These are phyloP conservation scores for Mrakia gelida DNA, from an alignment of 768 basidiomycete species.

Conservation along the genomic window DNA sequence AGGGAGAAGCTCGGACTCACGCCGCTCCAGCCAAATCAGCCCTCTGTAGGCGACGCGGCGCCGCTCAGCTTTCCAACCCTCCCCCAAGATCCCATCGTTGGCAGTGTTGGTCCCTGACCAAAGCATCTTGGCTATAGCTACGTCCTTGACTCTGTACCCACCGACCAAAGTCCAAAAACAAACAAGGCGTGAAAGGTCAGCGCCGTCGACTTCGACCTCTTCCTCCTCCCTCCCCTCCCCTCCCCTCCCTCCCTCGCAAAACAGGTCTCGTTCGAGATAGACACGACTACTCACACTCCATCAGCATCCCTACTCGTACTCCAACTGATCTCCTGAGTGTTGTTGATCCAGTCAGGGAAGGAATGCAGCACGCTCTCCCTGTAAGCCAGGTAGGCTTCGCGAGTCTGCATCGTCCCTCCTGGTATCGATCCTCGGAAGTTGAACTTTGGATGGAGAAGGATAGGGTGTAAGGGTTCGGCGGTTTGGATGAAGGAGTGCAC, in stretches of 20 bases:
- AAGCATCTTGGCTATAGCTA: constrained; percentile 23
- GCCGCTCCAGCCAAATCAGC: constrained; percentile 11
- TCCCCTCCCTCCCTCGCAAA: background rate
- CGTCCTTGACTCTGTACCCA: background rate
- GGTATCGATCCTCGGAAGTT: constrained; percentile 9
- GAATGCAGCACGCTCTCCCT: background rate
- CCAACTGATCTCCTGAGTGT: constrained; percentile 2
- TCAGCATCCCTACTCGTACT: background rate
- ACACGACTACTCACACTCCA: constrained; percentile 13
- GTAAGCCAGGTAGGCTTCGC: constrained; percentile 3
- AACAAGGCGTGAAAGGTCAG: background rate
- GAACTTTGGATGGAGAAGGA: constrained; percentile 16
- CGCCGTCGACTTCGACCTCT: background rate
- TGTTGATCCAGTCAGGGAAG: constrained; percentile 24
- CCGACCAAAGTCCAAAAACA: background rate
- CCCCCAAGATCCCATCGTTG: constrained; percentile 6
- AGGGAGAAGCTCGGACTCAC: too few species aligned
- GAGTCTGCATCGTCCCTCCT: background rate
- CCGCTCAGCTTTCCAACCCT: background rate
- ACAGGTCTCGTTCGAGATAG: background rate
- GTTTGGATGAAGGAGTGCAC: constrained; percentile 25
- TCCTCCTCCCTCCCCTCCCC: background rate
- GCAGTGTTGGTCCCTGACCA: constrained; percentile 22
- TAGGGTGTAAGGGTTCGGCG: background rate
- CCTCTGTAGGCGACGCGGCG: constrained; percentile 14